Evolutionary conservation across 345 rosid species (phyloP).

Genomic region (Noccaea caerulescens): DNA sequence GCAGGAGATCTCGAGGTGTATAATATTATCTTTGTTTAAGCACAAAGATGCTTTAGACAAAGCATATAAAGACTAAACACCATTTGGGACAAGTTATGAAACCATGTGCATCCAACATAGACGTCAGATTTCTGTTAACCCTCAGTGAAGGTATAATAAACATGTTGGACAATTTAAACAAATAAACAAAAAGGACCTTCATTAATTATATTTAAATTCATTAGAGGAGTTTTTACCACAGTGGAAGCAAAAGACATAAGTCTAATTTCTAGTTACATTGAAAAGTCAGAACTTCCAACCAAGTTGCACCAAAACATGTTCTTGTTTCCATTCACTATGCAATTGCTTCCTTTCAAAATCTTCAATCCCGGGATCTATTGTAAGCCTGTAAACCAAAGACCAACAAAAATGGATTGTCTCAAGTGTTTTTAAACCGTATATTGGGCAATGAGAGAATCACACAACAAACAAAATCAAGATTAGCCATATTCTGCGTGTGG

Average conservation of each 20-base stretch:
- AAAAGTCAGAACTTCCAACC: slow-evolving; percentile 28
- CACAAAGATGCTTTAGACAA: slow-evolving; percentile 24
- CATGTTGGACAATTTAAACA: slow-evolving; percentile 21
- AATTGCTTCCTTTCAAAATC: slow-evolving; percentile 23
- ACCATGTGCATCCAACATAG: slow-evolving; percentile 37
- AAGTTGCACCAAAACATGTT: slow-evolving; percentile 29
- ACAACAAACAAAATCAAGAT: too few species aligned
- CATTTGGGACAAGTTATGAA: slow-evolving; percentile 32
- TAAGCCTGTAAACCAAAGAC: slow-evolving; percentile 9
- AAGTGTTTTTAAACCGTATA: neutral
- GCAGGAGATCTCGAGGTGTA: slow-evolving; percentile 32
- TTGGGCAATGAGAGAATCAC: neutral
- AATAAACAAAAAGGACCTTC: slow-evolving; percentile 1
- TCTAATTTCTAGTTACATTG: slow-evolving; percentile 16
- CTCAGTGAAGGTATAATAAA: slow-evolving; percentile 28
- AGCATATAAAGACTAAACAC: slow-evolving; percentile 25
- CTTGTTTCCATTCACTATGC: slow-evolving; percentile 12
- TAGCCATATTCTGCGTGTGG: neutral
- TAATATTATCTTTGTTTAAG: neutral
- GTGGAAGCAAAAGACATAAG: slow-evolving; percentile 1
- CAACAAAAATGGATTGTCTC: slow-evolving; percentile 5
- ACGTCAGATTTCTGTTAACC: slow-evolving; percentile 38
- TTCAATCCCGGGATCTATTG: neutral
- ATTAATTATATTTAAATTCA: neutral
- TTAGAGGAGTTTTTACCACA: slow-evolving; percentile 4